Evolutionary conservation across 164 flowering plant genomes (phyloP).

Genomic region (Platanus orientalis): DNA sequence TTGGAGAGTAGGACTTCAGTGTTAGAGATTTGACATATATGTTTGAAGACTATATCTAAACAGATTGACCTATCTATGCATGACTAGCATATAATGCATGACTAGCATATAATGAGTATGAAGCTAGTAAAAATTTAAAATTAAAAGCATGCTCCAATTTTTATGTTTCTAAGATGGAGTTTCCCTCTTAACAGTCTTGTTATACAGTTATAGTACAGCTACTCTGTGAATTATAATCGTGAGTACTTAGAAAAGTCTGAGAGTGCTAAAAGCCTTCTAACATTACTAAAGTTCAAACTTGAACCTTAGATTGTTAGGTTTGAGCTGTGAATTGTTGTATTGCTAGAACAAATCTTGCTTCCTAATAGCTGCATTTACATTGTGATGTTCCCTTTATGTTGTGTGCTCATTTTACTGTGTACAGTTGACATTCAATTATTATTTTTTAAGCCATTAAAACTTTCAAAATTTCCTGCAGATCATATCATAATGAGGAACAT

Average conservation of each 20-base stretch:
- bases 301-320: neutral
- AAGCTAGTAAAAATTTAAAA: neutral
- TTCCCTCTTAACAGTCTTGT: neutral
- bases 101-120: neutral
- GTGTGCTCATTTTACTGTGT: neutral
- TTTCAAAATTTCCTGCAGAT: constrained; percentile 38
- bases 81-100: too few species aligned
- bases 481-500: constrained; percentile 89
- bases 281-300: neutral
- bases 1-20: too few species aligned
- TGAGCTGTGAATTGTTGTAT: neutral
- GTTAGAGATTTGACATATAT: neutral
- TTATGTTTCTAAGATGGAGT: neutral
- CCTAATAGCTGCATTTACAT: neutral
- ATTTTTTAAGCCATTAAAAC: neutral
- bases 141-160: neutral
- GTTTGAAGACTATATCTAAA: neutral
- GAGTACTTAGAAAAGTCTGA: neutral
- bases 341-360: neutral
- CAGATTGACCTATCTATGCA: neutral
- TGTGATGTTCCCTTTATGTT: neutral
- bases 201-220: too few species aligned
- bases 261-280: too few species aligned
- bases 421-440: too few species aligned
- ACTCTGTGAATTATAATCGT: too few species aligned